Conservation (phyloP, 2,329 filamentous ascomycete species). For the Claviceps maximensis region DNA sequence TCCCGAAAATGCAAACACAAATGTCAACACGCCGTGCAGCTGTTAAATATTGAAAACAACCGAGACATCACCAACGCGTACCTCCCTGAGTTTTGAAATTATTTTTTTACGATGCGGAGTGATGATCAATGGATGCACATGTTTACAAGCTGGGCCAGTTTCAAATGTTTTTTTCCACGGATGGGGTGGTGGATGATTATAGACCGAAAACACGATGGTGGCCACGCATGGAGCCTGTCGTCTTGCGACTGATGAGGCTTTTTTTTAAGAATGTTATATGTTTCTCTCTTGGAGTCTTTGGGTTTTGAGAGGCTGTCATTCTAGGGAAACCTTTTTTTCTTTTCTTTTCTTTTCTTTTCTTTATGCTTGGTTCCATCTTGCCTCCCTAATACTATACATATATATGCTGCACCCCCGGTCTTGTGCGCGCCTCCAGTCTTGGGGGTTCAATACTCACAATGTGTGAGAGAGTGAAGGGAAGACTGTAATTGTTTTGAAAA, state of each 20-base stretch:
- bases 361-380: slow-evolving; percentile 14
- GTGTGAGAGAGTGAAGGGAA: background rate
- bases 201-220: slow-evolving; percentile 12
- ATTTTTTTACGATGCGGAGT: slow-evolving; percentile 3
- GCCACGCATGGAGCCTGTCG: slow-evolving; percentile 12
- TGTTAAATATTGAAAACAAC: too few relatives aligned
- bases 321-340: slow-evolving; percentile 24
- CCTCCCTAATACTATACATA: slow-evolving; percentile 11
- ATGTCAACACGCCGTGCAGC: slow-evolving; percentile 40
- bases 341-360: background rate
- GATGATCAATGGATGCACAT: slow-evolving; percentile 12
- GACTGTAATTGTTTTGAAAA: background rate
- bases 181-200: slow-evolving; percentile 7
- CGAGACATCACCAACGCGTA: too few relatives aligned
- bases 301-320: slow-evolving; percentile 21
- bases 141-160: slow-evolving; percentile 12
- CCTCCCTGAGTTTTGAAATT: too few relatives aligned
- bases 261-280: slow-evolving; percentile 20
- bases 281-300: slow-evolving; percentile 26
- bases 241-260: slow-evolving; percentile 13
- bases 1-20: slow-evolving; percentile 44
- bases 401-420: background rate
- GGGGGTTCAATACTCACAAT: background rate
- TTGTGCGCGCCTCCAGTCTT: background rate
- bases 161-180: slow-evolving; percentile 5